Evolutionary conservation across 257 asterid genomes (phyloP), one percentile per base, ranked within the genome.

Genomic region (Phtheirospermum japonicum): DNA sequence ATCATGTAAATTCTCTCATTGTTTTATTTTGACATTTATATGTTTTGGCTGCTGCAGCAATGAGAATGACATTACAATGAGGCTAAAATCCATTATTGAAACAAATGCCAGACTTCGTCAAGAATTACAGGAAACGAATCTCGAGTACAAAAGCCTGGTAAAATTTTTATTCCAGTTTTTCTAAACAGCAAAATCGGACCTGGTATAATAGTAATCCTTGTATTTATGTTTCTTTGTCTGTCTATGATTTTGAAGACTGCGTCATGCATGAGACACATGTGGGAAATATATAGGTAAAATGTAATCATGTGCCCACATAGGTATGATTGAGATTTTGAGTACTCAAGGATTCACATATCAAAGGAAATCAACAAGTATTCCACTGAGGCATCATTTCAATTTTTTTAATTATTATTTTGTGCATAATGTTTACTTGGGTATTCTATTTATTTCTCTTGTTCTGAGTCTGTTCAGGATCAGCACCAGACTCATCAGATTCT

Each of bases 21-120:
- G 18, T 8, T 30, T 7, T 28, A 23, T 42, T 63, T 18, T 74
- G 32, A 69, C 6, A 16, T 49, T 36, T 20, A 9, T 57, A 67
- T 31, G 33, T 51, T 51, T 14, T 71, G 28, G n/a, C n/a, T 78
- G 65, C 59, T 82, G 85, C 87, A 92, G 98, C 76, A 92, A 89
- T 73, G 98, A 92, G 85, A 89, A 92, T 73, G 98, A 92, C 80
- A 74, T 64, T 45, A 75, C 96, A 5, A 89, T 81, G 80, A 79
- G 96, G 75, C 84, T 92, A 50, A 84, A 83, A 49, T 76, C 71
- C 46, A 89, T 92, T 61, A 85, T 89, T 71, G 89, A 77, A 57
- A 76, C 83, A 66, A 92, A 92, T 83, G 86, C 96, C 39, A 65
- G 70, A 63, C 85, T 92, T 71, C 77, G 67, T 59, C 77, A 87